Conservation (phyloP, 179 eudicot species). For the Silene noctiflora region DNA sequence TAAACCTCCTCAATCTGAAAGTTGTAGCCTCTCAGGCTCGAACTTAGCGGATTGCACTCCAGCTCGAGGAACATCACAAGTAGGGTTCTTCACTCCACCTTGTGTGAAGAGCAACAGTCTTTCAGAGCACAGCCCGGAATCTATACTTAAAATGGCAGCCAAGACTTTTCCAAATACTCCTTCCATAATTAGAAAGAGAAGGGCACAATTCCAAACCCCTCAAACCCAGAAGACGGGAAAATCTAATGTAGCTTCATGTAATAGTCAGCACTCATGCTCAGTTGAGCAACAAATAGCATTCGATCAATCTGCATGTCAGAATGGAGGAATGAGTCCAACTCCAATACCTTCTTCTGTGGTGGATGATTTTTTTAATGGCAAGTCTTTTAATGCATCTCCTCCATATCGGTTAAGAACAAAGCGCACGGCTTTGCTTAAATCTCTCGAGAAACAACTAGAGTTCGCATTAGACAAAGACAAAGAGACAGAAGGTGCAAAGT, state of each 20-base stretch:
- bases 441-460: constrained; percentile 86
- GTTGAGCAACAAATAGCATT: constrained; percentile 21
- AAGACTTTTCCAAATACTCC: constrained; percentile 83
- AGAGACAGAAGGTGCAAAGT: constrained; percentile 27
- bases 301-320: constrained; percentile 34
- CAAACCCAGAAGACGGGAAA: constrained; percentile 30
- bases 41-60: constrained; percentile 33
- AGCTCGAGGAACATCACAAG: constrained; percentile 37
- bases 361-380: constrained; percentile 32
- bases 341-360: constrained; percentile 29
- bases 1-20: constrained; percentile 51
- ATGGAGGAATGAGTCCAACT: constrained; percentile 32
- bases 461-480: constrained; percentile 41
- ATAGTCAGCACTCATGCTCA: constrained; percentile 24
- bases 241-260: constrained; percentile 31
- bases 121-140: constrained; percentile 56
- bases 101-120: constrained; percentile 44
- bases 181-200: constrained; percentile 85
- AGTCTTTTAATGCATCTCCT: constrained; percentile 73
- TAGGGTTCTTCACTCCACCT: constrained; percentile 67
- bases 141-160: constrained; percentile 76
- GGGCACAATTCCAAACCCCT: constrained; percentile 34
- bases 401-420: constrained; percentile 67
- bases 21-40: constrained; percentile 36
- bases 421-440: constrained; percentile 55